These are phyloP conservation scores for Exophiala lecanii-corni DNA, from an alignment of 2,329 filamentous ascomycete genomes.

Conservation along the genomic window DNA sequence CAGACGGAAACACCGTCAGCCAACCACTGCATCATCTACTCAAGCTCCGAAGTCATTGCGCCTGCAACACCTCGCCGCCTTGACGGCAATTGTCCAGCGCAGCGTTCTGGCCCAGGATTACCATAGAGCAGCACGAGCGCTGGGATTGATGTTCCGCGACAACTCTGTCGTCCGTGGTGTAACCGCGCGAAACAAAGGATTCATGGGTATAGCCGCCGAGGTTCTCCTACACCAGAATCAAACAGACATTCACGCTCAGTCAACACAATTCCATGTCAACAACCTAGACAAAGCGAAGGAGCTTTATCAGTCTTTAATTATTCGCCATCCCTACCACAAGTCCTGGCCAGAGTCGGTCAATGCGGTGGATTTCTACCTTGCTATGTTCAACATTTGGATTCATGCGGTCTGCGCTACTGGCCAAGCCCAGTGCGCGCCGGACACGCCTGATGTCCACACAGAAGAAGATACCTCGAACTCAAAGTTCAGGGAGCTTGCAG, in stretches of 20 bases:
- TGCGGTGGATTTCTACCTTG: constrained; percentile 73
- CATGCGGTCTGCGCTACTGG: constrained; percentile 59
- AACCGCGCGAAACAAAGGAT: constrained; percentile 63
- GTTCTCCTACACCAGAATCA: constrained; percentile 60
- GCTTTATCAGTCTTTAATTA: constrained; percentile 74
- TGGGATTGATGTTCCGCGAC: constrained; percentile 66
- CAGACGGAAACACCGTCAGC: constrained; percentile 28
- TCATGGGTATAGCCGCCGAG: constrained; percentile 83
- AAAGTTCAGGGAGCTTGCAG: constrained; percentile 43
- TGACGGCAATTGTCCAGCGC: constrained; percentile 67
- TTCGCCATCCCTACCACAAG: constrained; percentile 68
- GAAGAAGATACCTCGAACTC: constrained; percentile 4
- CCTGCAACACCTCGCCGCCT: constrained; percentile 56
- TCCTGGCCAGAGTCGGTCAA: constrained; percentile 55
- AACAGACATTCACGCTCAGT: constrained; percentile 32
- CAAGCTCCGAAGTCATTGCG: constrained; percentile 35
- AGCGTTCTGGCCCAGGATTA: constrained; percentile 69
- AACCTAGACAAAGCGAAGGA: constrained; percentile 56
- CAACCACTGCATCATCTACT: constrained; percentile 31
- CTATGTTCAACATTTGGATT: constrained; percentile 75
- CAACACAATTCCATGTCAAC: constrained; percentile 25
- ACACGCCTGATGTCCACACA: neutral
- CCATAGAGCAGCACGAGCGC: constrained; percentile 66
- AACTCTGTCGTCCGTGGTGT: constrained; percentile 53
- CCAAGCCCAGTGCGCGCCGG: constrained; percentile 26